phyloP scores from a whole-genome alignment of 179 eudicot species.

The Silene vulgaris region DNA sequence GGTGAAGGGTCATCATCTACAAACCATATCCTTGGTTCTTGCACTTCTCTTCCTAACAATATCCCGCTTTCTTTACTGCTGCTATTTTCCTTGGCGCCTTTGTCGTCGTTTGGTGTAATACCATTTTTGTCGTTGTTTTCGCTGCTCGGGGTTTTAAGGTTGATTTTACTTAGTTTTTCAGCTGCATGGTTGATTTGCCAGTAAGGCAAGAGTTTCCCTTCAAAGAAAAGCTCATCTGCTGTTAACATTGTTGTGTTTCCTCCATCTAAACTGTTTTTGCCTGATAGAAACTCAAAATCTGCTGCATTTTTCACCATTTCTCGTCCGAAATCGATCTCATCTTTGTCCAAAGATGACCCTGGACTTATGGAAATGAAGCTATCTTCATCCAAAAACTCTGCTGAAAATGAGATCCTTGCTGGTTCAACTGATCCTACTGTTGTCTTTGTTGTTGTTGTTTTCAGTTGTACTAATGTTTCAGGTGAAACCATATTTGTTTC shows the following conservation, averaged over 20 bases:
- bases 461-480: conserved; percentile 29
- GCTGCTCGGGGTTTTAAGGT: conserved; percentile 27
- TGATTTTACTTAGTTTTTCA: conserved; percentile 47
- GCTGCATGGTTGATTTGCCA: conserved; percentile 55
- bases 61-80: conserved; percentile 4
- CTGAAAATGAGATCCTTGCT: conserved; percentile 66
- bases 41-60: conserved; percentile 27
- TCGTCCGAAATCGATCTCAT: conserved; percentile 23
- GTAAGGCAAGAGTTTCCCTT: conserved; percentile 72
- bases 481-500: conserved; percentile 44
- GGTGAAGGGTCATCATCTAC: conserved; percentile 95
- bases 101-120: background rate
- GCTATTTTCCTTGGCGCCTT: background rate
- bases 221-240: conserved; percentile 76
- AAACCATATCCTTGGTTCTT: conserved; percentile 58
- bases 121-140: background rate
- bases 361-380: conserved; percentile 62
- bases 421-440: conserved; percentile 19
- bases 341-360: conserved; percentile 30
- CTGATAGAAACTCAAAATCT: conserved; percentile 70
- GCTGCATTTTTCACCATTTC: conserved; percentile 12
- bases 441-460: conserved; percentile 28
- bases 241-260: conserved; percentile 45
- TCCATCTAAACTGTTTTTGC: conserved; percentile 29
- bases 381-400: conserved; percentile 61